Base-by-base conservation (phyloP, 108 stramenopile species). In the Pseudonitzschia pungens region DNA sequence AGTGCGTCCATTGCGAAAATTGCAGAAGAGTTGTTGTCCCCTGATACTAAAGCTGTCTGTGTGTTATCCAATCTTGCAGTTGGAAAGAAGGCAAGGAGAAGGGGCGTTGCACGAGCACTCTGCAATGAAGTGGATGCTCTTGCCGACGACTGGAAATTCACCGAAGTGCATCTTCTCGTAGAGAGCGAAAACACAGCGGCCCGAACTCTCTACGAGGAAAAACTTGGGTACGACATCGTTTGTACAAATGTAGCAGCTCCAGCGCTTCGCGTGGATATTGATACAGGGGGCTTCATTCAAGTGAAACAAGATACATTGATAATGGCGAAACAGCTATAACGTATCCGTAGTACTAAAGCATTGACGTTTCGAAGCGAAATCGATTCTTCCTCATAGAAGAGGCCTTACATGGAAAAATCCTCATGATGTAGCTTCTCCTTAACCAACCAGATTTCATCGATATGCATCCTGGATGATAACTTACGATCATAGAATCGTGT, bases 31-130 rank as follows among this genome's bases (percentile, higher is more conserved):
- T 65, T 90, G 20, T 58, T 91, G 20, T 60, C 80, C 16, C 72
- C 82, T 2, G 70, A 87, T 44, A 67, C 75, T 11, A 70, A 74
- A 45, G 84, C 87, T 0, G 84, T 86, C 12, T 80, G 79, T 29
- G 78, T 77, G 53, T 44, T 91, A 0, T 84, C 85, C 16, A 91
- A 91, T 59, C 77, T 91, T 29, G 86, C 81, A 31, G 86, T 88
- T 0, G 81, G 84, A 12, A 83, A 83, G 12, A 59, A 65, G n/a
- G 80, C 82, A 33, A 71, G 90, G 41, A 27, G 90, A 53, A 65
- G 55, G 43, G 87, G 90, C 1, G 54, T 91, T 29, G 90, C 84
- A 1, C 41, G 60, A 32, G 69, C 45, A 18, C 50, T 91, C 31
- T 91, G 90, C 58, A 28, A 62, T 15, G 85, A 88, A 65, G 80